Conservation (phyloP, 495 filamentous ascomycete genomes). For the Hypoxylon crocopeplum region DNA sequence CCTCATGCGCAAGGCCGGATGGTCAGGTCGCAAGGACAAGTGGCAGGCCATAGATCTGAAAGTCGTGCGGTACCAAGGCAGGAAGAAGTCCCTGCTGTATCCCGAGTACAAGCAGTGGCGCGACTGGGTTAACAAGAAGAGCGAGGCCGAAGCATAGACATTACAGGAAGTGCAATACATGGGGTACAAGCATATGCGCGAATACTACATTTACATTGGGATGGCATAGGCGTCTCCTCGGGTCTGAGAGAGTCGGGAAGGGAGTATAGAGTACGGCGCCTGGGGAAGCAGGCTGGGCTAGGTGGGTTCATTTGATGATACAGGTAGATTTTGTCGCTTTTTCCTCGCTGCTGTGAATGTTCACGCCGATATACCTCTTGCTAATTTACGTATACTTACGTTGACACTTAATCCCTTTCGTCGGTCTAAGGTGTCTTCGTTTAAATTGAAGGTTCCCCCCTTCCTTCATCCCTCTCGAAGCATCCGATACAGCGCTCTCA, state of each 20-base stretch:
- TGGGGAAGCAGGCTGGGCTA: constrained; percentile 15
- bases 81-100: constrained; percentile 71
- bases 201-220: constrained; percentile 4
- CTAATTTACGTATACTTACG: not conserved
- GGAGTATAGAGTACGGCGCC: constrained; percentile 27
- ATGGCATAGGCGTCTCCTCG: constrained; percentile 12
- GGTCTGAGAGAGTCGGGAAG: constrained; percentile 5
- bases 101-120: constrained; percentile 78
- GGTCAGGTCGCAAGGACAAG: constrained; percentile 68
- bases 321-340: constrained; percentile 34
- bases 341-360: constrained; percentile 17
- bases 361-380: not conserved
- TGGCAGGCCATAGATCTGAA: constrained; percentile 81
- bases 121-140: constrained; percentile 64
- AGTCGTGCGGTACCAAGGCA: constrained; percentile 82
- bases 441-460: not conserved
- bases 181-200: no score
- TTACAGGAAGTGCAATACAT: constrained; percentile 5
- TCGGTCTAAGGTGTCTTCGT: not conserved
- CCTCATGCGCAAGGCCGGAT: constrained; percentile 93
- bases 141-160: constrained; percentile 9
- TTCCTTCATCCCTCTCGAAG: not conserved
- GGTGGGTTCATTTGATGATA: constrained; percentile 33
- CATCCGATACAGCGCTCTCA: no score
- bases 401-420: not conserved